Evolutionary conservation across 345 rosid genomes (phyloP), one percentile per base, ranked within the genome.

Genomic region (Gossypium turneri): DNA sequence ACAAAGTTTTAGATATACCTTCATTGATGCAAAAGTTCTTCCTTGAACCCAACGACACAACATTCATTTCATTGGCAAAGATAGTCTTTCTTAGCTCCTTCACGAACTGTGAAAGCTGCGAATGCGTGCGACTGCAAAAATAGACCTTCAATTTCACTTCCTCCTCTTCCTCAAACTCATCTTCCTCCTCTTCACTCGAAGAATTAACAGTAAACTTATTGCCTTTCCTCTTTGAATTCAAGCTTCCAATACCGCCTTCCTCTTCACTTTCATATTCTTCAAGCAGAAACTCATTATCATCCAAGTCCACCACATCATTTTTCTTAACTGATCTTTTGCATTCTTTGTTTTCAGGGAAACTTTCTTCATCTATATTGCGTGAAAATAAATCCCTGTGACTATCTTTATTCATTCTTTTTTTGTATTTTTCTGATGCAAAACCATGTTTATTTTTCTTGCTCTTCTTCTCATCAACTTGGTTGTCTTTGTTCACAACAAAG

Each of bases 121-220:
- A 92, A 84, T 92, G 97, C 2, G 97, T 94, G 78, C 97, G 84
- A 78, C 98, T 94, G 76, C 98, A 92, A 70, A 92, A 92, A 82
- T 84, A 94, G 64, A 94, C 82, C 86, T 86, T 90, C 78, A 83
- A 69, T 12, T 71, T 73, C 74, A 67, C 85, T 75, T 82, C 84
- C 66, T 72, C 84, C 58, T 69, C 81, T 9, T 81, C 83, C 9
- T 73, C 84, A 2, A 72, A 79, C 29, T 79, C 79, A 11, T 83
- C 82, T 15, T 76, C 78, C 13, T 79, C 98, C 59, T 87, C 91
- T 3, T 88, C 94, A 74, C 91, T 91, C 2, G 94, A 90, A n/a
- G 88, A 84, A 81, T 77, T 78, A 77, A 79, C n/a, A 57, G 79
- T 76, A 61, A 52, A 81, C 58, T 82, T 84, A 3, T 75, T 59